Base-by-base conservation (phyloP, 371 early-diverging fungal species). In the Conidiobolus coronatus region DNA sequence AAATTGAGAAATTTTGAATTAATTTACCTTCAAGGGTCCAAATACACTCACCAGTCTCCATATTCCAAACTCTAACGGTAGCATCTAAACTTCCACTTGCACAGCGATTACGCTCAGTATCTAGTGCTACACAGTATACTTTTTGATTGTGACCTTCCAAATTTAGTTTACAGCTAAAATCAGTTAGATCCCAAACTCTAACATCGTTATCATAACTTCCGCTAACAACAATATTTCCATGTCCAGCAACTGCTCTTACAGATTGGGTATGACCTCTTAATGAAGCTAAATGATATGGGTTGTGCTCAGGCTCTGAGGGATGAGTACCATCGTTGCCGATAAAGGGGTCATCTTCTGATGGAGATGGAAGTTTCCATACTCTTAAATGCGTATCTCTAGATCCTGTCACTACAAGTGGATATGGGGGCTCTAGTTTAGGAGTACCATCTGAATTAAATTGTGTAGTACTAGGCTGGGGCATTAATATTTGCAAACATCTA, bases 71-170 rank as follows among this genome's bases (percentile, higher is more conserved):
- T 23, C 82, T 70, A 15, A 94, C 91, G 24, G 78, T 75, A 0
- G 91, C 79, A 63, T 99, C 99, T 79, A 96, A 82, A 53, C 89
- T 87, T 36, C 98, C 98, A 50, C 84, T 83, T 52, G 90, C 81
- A 39, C 93, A 81, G 45, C 80, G 74, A 24, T 73, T 62, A 21
- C 82, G 65, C 51, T 81, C 84, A 15, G 73, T 73, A 55, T 78
- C 81, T 50, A 89, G 72, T 11, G 83, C 87, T 12, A 95, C 83
- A 9, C 81, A 77, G 56, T 95, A 95, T 2, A 95, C 94, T 53
- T 88, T 88, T 52, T 87, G 76, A 14, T 72, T 65, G 52, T 95
- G 96, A 8, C 94, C 94, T 23, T 67, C 63, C 53, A 86, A 76
- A 12, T 66, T 65, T 53, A 78, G 77, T 2, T 77, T 41, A 38